A percentile compares a stretch with the other conserved stretches of the same genome.
These are phyloP conservation scores for Camellia lanceoleosa DNA, from an alignment of 148 eudicot species.

Conservation along the genomic window DNA sequence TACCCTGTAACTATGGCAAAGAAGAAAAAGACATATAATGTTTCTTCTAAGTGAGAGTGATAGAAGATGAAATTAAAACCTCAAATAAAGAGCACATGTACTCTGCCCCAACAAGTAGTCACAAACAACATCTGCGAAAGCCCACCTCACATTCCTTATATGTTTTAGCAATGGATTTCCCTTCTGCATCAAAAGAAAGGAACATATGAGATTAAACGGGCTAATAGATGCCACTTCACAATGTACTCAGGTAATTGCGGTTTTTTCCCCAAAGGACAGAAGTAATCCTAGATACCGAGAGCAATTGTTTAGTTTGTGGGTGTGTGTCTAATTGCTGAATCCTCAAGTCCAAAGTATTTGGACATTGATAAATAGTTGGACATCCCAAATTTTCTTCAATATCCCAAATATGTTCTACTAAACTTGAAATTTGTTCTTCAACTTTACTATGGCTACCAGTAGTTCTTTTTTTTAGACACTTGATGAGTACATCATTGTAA, in stretches of 20 bases:
- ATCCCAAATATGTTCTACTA: neutral
- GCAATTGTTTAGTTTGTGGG: neutral
- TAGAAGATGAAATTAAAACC: constrained; percentile 37
- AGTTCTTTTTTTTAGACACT: too few relatives aligned
- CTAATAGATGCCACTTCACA: neutral
- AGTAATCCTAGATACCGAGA: neutral
- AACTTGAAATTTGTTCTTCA: neutral
- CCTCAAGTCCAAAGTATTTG: neutral
- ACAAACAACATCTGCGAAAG: constrained; percentile 71
- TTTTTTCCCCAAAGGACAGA: neutral
- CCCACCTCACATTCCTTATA: constrained; percentile 93
- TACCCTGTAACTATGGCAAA: too few relatives aligned
- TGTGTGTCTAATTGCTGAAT: neutral
- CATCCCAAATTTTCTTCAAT: neutral
- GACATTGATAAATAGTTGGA: neutral
- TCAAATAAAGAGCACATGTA: constrained; percentile 84
- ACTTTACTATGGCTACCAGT: too few relatives aligned
- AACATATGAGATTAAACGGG: neutral
- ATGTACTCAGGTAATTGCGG: neutral
- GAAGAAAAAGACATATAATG: too few relatives aligned
- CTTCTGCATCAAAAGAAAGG: constrained; percentile 55
- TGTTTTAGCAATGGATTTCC: constrained; percentile 93
- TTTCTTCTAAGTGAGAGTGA: too few relatives aligned
- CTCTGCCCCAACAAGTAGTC: constrained; percentile 77
- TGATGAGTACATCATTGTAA: too few relatives aligned